These are phyloP conservation scores for Ogataea minuta DNA, from an alignment of 805 yeast species.

Conservation along the genomic window DNA sequence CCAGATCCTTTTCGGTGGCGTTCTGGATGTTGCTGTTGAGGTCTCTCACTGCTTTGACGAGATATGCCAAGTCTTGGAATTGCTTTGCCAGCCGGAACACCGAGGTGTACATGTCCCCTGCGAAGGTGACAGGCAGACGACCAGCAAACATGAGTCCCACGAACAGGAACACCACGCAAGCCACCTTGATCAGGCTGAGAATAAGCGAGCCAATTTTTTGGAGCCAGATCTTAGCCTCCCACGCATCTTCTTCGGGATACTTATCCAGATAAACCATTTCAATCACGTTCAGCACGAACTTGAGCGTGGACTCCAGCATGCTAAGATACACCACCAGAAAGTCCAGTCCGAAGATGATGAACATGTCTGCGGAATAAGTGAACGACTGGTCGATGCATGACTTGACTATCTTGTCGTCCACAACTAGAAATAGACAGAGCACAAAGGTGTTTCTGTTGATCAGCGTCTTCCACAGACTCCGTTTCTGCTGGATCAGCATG, in stretches of 20 bases:
- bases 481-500: conserved; percentile 42
- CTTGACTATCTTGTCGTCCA: conserved; percentile 54
- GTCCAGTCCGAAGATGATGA: conserved; percentile 72
- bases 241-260: conserved; percentile 55
- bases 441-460: conserved; percentile 45
- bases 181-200: conserved; percentile 47
- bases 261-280: conserved; percentile 51
- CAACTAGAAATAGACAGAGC: conserved; percentile 40
- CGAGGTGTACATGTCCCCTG: conserved; percentile 32
- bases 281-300: conserved; percentile 48
- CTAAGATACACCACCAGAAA: conserved; percentile 63
- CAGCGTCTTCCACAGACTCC: conserved; percentile 8
- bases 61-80: conserved; percentile 37
- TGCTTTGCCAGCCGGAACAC: conserved; percentile 32
- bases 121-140: conserved; percentile 32
- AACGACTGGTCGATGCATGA: conserved; percentile 57
- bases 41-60: conserved; percentile 49
- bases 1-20: conserved; percentile 63
- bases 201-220: conserved; percentile 55
- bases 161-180: conserved; percentile 45
- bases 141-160: conserved; percentile 41
- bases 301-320: conserved; percentile 43
- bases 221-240: conserved; percentile 70
- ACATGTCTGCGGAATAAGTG: conserved; percentile 52
- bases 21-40: conserved; percentile 61